Conservation (phyloP, 441 rosid genomes). For the Populus hybrid region DNA sequence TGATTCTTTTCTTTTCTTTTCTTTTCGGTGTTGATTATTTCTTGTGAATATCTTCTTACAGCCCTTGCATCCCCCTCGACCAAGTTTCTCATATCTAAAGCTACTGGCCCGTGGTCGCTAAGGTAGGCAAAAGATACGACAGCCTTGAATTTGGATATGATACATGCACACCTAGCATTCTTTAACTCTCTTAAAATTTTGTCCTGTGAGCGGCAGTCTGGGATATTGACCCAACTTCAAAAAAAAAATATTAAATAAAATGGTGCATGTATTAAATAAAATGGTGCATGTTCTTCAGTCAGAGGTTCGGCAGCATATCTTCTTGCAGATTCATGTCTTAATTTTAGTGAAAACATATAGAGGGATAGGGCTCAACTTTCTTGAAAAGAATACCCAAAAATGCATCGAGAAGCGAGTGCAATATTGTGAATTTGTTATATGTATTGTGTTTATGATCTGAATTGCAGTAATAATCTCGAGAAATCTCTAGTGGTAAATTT, state of each 20-base stretch:
- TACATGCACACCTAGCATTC: not conserved
- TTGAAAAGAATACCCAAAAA: not conserved
- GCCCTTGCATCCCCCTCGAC: not conserved
- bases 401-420: not conserved
- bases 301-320: not conserved
- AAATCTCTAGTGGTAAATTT: not conserved
- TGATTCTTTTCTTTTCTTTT: not conserved
- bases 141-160: conserved; percentile 10
- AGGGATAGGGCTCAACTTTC: not conserved
- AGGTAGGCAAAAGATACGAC: conserved; percentile 7
- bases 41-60: not conserved
- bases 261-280: too few relatives aligned
- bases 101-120: not conserved
- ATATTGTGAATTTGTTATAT: not conserved
- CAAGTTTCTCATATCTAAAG: not conserved
- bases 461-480: not conserved
- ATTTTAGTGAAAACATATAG: too few relatives aligned
- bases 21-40: not conserved
- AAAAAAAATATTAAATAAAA: too few relatives aligned
- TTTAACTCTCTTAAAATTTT: not conserved
- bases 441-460: not conserved
- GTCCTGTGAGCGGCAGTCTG: too few relatives aligned
- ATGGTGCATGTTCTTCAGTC: not conserved
- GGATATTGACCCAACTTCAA: not conserved
- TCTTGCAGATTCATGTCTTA: not conserved